Conservation (phyloP, 495 filamentous ascomycete genomes). For the Lasiosphaeria hispida region DNA sequence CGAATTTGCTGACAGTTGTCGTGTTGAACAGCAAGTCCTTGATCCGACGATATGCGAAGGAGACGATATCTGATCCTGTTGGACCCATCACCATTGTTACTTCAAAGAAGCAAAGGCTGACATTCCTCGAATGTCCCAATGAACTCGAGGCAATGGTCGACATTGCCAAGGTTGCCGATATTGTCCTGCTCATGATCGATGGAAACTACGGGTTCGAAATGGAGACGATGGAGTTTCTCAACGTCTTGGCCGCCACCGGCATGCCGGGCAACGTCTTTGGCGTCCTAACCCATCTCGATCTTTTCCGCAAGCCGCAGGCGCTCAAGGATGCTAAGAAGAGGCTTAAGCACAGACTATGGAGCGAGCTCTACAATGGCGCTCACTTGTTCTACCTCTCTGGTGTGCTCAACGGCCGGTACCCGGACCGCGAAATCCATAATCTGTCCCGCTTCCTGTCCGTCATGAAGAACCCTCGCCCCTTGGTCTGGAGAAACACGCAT, state of each 20-base stretch:
- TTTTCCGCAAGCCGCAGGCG: conserved; percentile 89
- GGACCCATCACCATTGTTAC: conserved; percentile 95
- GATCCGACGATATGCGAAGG: conserved; percentile 91
- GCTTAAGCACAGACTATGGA: conserved; percentile 94
- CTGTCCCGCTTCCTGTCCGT: conserved; percentile 90
- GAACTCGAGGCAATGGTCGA: conserved; percentile 95
- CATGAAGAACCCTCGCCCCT: conserved; percentile 96
- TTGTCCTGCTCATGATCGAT: conserved; percentile 95
- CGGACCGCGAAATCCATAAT: conserved; percentile 94
- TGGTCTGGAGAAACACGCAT: conserved; percentile 96
- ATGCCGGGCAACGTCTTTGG: conserved; percentile 99
- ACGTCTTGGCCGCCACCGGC: conserved; percentile 80
- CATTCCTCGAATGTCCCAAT: conserved; percentile 94
- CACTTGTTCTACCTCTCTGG: conserved; percentile 96
- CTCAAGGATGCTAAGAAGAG: conserved; percentile 90
- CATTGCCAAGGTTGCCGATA: conserved; percentile 92
- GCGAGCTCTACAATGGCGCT: conserved; percentile 91
- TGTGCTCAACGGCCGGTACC: conserved; percentile 93
- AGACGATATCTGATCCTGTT: conserved; percentile 81
- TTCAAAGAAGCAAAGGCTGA: conserved; percentile 86
- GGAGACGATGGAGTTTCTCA: conserved; percentile 99
- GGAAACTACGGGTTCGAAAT: conserved; percentile 99
- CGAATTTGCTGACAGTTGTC: conserved; percentile 48
- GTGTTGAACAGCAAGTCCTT: conserved; percentile 63
- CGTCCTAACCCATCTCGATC: conserved; percentile 91